phyloP scores from a whole-genome alignment of 768 basidiomycete species.

The Naematelia aurantialba region DNA sequence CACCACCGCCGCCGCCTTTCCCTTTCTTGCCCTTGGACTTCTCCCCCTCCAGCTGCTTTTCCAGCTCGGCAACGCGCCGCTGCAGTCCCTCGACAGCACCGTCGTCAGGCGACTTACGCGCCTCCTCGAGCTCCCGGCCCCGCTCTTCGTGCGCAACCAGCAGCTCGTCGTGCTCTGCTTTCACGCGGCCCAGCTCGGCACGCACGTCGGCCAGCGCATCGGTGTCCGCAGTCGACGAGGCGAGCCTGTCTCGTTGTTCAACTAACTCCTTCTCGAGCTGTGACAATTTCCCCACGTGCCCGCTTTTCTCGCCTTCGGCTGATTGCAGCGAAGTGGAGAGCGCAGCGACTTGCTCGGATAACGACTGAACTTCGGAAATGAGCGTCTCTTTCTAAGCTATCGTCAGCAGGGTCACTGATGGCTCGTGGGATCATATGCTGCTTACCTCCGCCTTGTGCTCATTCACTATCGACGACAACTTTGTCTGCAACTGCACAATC shows the following conservation, averaged over 20 bases:
- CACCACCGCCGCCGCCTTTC: conserved; percentile 16
- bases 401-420: background rate
- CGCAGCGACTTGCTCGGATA: conserved; percentile 41
- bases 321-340: conserved; percentile 29
- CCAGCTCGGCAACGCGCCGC: background rate
- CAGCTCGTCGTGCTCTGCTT: background rate
- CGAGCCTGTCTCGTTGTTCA: background rate
- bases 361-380: conserved; percentile 39
- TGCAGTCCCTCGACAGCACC: background rate
- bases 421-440: background rate
- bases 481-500: conserved; percentile 50
- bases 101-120: background rate
- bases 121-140: background rate
- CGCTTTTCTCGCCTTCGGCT: conserved; percentile 10
- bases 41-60: conserved; percentile 21
- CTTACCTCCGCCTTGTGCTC: conserved; percentile 49
- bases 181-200: background rate
- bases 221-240: background rate
- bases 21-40: conserved; percentile 13
- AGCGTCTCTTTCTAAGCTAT: conserved; percentile 36
- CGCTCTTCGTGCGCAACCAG: background rate
- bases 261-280: conserved; percentile 1
- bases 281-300: background rate
- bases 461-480: conserved; percentile 40
- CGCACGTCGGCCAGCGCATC: background rate